Evolutionary conservation across 805 yeast genomes (phyloP), one percentile per base, ranked within the genome.

Genomic region (Pichia nakasei): DNA sequence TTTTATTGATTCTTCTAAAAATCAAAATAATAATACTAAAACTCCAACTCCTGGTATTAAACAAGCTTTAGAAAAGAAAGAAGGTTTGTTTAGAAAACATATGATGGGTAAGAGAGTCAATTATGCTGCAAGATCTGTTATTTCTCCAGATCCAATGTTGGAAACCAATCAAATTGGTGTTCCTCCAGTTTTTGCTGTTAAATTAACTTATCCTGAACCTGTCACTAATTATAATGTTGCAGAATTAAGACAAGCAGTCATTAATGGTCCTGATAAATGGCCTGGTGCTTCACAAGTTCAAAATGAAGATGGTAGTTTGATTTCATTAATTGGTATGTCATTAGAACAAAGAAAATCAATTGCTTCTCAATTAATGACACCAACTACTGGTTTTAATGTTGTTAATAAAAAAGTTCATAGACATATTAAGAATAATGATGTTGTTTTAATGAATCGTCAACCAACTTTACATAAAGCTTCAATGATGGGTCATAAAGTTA

Each of bases 101-200:
- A 93, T 93, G 98, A 93, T 93, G 99, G 99, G 99, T 63, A 93
- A 93, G 73, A 88, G 99, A 72, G 99, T 93, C 48, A 94, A 93
- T 64, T 91, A 86, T 59, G 96, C 97, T 43, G 98, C 98, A 41
- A 87, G 99, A 68, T 91, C 98, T 9, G 99, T 93, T 57, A 93
- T 93, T 67, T 89, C 97, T 7, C 97, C 97, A 6, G 99, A 93
- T 68, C 99, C 99, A 45, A 93, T 85, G 70, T 75, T 93, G 55
- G 98, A 93, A 69, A 94, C 98, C 13, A 87, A 89, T 61, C 96
- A 93, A 67, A 91, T 93, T 60, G 99, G 98, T 68, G 91, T 93
- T 45, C 99, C 99, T 27, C 98, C 98, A 0, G 98, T 94, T 15
- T 93, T 93, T 58, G 99, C 99, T 17, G 81, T 77, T 48, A 91